Conservation (phyloP, 805 yeast species). For the Starmerella scarabaei region DNA sequence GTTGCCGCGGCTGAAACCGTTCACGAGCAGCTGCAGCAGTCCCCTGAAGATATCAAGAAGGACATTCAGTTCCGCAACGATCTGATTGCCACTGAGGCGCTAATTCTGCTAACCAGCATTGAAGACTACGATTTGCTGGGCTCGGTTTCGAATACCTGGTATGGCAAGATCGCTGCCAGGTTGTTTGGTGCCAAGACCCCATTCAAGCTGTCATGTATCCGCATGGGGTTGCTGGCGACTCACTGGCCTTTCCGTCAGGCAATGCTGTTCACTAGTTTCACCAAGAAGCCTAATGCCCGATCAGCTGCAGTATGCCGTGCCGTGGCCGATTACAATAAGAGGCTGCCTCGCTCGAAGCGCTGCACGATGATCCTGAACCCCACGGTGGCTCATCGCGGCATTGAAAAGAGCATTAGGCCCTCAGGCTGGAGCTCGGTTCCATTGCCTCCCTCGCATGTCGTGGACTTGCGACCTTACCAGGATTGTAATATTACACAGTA, state of each 20-base stretch:
- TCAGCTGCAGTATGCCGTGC: constrained; percentile 32
- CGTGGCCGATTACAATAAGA: constrained; percentile 29
- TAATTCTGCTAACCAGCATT: constrained; percentile 30
- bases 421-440: constrained; percentile 31
- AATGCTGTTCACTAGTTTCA: constrained; percentile 30
- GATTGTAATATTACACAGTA: constrained; percentile 28
- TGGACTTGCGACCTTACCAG: constrained; percentile 30
- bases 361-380: constrained; percentile 32
- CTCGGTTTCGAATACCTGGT: constrained; percentile 21
- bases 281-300: constrained; percentile 32
- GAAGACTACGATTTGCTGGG: constrained; percentile 31
- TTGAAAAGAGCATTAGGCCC: constrained; percentile 29
- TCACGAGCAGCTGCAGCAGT: constrained; percentile 16
- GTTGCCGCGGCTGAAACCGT: constrained; percentile 12
- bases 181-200: constrained; percentile 27
- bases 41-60: constrained; percentile 22
- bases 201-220: constrained; percentile 28
- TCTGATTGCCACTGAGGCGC: constrained; percentile 32
- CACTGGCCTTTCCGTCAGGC: constrained; percentile 37
- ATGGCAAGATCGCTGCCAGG: constrained; percentile 22
- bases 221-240: constrained; percentile 33
- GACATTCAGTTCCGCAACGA: constrained; percentile 27
- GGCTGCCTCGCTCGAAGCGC: constrained; percentile 22
- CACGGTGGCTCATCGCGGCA: constrained; percentile 26
- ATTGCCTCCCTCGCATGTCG: constrained; percentile 32